These are phyloP conservation scores for Mycena sanguinolenta DNA, from an alignment of 768 basidiomycete genomes.

Conservation along the genomic window DNA sequence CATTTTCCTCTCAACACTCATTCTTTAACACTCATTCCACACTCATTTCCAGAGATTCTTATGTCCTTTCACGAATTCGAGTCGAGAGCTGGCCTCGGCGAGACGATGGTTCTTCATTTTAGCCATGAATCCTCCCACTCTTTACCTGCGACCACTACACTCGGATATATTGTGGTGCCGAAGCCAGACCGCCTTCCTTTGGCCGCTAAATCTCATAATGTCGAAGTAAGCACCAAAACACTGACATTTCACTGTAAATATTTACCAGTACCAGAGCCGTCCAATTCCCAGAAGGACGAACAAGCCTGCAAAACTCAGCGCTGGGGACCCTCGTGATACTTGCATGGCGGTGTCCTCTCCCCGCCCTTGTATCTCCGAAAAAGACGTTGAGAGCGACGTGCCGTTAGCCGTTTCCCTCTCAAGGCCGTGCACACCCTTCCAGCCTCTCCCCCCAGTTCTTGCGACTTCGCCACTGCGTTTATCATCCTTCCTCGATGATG, in stretches of 20 bases:
- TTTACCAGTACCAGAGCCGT: conserved; percentile 12
- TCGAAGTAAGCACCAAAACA: conserved; percentile 40
- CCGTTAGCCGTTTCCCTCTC: conserved; percentile 20
- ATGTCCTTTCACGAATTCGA: conserved; percentile 54
- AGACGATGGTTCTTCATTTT: conserved; percentile 54
- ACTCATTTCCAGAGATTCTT: conserved; percentile 24
- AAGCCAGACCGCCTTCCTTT: conserved; percentile 46
- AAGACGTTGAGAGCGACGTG: conserved; percentile 2
- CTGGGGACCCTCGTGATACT: conserved; percentile 7
- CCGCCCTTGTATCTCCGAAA: conserved; percentile 9
- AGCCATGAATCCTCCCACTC: conserved; percentile 39
- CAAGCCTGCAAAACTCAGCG: conserved; percentile 21
- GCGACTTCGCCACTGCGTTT: conserved; percentile 55
- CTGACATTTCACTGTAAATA: background rate
- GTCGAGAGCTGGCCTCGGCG: conserved; percentile 57
- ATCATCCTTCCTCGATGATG: conserved; percentile 52
- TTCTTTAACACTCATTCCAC: conserved; percentile 4
- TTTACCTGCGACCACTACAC: conserved; percentile 40
- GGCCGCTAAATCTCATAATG: conserved; percentile 46
- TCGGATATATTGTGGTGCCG: conserved; percentile 35
- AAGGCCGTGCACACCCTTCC: conserved; percentile 37
- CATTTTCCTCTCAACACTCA: conserved; percentile 14
- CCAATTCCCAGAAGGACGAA: conserved; percentile 1
- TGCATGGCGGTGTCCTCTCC: conserved; percentile 9
- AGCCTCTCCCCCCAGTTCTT: conserved; percentile 40